Conservation (phyloP, 768 basidiomycete species). For the Psilocybe cubensis region DNA sequence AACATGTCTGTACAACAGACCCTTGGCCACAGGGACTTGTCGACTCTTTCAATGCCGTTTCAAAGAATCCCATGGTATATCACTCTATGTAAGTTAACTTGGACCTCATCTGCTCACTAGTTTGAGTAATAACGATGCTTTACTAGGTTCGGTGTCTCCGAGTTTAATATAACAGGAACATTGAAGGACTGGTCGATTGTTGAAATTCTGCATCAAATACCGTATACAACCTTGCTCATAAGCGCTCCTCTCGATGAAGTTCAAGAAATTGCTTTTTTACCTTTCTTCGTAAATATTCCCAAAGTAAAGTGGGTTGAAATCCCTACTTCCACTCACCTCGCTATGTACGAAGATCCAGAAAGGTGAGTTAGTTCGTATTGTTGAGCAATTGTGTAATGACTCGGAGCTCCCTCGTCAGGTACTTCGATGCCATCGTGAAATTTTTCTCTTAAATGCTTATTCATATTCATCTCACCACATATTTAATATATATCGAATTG, state of each 20-base stretch:
- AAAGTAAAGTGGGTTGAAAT: constrained; percentile 24
- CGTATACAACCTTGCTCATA: constrained; percentile 23
- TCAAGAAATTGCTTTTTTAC: constrained; percentile 19
- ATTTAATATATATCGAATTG: too few species aligned
- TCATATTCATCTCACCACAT: too few species aligned
- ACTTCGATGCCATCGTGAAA: too few species aligned
- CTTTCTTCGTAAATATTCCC: constrained; percentile 20
- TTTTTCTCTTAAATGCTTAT: too few species aligned
- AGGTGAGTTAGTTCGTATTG: too few species aligned
- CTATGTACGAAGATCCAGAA: constrained; percentile 19
- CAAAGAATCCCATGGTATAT: constrained; percentile 35
- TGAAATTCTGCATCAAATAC: constrained; percentile 22
- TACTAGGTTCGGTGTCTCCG: constrained; percentile 38
- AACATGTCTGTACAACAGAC: constrained; percentile 35
- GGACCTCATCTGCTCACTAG: constrained; percentile 31
- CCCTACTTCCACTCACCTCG: constrained; percentile 16
- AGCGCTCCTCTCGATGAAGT: constrained; percentile 24
- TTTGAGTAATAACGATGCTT: constrained; percentile 32
- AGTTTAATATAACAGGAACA: constrained; percentile 31
- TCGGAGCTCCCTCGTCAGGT: too few species aligned
- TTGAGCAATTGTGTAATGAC: too few species aligned
- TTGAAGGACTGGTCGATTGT: constrained; percentile 25
- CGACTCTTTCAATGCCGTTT: constrained; percentile 26
- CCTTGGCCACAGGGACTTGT: constrained; percentile 37
- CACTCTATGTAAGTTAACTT: constrained; percentile 37